Conservation (phyloP, 371 early-diverging fungal species). For the Batrachochytrium dendrobatidis region DNA sequence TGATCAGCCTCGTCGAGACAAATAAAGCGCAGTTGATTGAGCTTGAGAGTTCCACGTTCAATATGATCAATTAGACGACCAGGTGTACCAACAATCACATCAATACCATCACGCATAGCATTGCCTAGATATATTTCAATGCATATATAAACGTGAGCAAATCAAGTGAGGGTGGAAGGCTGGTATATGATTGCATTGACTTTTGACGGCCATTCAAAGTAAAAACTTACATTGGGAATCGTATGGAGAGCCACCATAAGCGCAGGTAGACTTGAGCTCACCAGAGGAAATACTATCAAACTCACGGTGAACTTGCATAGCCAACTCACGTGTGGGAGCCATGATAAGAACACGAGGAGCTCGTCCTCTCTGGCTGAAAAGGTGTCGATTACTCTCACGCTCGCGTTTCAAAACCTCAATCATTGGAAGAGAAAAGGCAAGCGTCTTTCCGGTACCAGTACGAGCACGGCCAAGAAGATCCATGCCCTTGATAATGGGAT, state of each 20-base stretch:
- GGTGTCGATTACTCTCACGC: slow-evolving; percentile 17
- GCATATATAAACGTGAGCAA: slow-evolving; percentile 2
- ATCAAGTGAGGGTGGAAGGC: too few relatives aligned
- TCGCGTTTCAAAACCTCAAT: slow-evolving; percentile 64
- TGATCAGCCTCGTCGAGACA: slow-evolving; percentile 94
- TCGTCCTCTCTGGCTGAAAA: slow-evolving; percentile 53
- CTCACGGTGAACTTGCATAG: slow-evolving; percentile 79
- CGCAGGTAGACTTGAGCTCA: slow-evolving; percentile 48
- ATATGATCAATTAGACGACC: slow-evolving; percentile 95
- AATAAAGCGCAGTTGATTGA: slow-evolving; percentile 62
- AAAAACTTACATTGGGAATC: slow-evolving; percentile 52
- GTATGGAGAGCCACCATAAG: slow-evolving; percentile 85
- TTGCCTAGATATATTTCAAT: slow-evolving; percentile 29
- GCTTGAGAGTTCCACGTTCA: slow-evolving; percentile 72
- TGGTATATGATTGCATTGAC: too few relatives aligned
- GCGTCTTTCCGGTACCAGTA: slow-evolving; percentile 94
- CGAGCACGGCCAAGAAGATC: slow-evolving; percentile 93
- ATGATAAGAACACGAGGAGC: slow-evolving; percentile 79
- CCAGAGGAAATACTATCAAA: slow-evolving; percentile 57
- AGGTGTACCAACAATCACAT: slow-evolving; percentile 96
- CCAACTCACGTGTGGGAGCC: slow-evolving; percentile 96
- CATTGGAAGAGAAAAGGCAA: slow-evolving; percentile 87
- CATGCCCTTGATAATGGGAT: slow-evolving; percentile 72
- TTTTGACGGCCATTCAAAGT: neutral
- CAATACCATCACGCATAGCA: slow-evolving; percentile 80